Evolutionary conservation across 2,329 filamentous ascomycete species (phyloP), one percentile per base, ranked within the genome.

Genomic region (Mycogone perniciosa): DNA sequence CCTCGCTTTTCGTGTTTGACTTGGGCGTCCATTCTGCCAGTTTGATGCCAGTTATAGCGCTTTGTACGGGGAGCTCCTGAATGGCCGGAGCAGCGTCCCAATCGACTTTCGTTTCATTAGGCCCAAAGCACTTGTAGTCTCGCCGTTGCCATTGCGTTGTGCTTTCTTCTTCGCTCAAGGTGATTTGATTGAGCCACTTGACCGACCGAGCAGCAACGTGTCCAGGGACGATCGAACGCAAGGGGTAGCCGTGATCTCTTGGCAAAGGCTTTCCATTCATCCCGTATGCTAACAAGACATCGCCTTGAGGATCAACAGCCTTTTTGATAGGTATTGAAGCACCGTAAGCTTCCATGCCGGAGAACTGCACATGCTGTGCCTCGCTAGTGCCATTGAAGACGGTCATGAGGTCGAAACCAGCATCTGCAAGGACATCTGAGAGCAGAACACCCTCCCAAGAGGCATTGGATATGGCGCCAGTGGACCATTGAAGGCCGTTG

Each of bases 51-150:
- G 82, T 85, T 48, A 87, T 83, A 45, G 84, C 84, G 52, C 80
- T 84, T 31, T 83, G 84, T 13, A 88, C 76, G 1, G 84, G 81
- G 71, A 85, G 79, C 59, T 86, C 82, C 56, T 87, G 84, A 31
- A 86, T 86, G 2, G 80, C 74, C 8, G 76, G 77, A 6, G 83
- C 82, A 27, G 71, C 70, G 45, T 81, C 78, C 82, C 82, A 86
- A 63, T 85, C 76, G 5, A 80, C 76, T 26, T 75, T 73, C 31
- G 69, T 69, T 62, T 82, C 74, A 59, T 84, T 84, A 4, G 83
- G 82, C 0, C 82, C 81, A 53, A 86, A 85, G 59, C 77, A 80
- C 62, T 86, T 86, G 67, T 87, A 86, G 62, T 87, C 84, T 13
- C 77, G 74, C 26, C 79, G 73, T 61, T 86, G 82, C 82, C 82